Percentiles rank a stretch among this genome's conserved stretches.
These are phyloP conservation scores for Scheffersomyces parashehatae DNA, from an alignment of 1,139 yeast species.

Conservation along the genomic window DNA sequence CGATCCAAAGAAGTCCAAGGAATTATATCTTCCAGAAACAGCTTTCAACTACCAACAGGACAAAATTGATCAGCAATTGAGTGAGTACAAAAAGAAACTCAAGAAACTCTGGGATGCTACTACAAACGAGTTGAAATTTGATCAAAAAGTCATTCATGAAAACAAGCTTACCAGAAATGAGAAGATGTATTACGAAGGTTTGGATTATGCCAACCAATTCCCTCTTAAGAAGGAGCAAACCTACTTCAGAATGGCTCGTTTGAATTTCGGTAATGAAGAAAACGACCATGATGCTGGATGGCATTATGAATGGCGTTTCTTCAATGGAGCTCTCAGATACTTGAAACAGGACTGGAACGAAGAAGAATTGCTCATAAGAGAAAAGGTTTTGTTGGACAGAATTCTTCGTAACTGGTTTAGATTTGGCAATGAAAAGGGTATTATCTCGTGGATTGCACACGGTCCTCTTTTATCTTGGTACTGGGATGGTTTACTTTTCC, in stretches of 20 bases:
- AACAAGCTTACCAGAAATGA: slow-evolving; percentile 18
- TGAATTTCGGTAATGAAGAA: slow-evolving; percentile 6
- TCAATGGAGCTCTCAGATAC: slow-evolving; percentile 29
- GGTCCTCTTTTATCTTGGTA: slow-evolving; percentile 38
- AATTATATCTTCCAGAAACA: slow-evolving; percentile 11
- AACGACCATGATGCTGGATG: slow-evolving; percentile 15
- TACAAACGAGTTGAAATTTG: slow-evolving; percentile 1
- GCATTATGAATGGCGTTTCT: slow-evolving; percentile 43
- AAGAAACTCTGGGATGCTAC: slow-evolving; percentile 2
- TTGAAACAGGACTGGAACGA: slow-evolving; percentile 20
- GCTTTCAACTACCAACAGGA: slow-evolving; percentile 18
- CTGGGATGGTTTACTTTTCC: slow-evolving; percentile 37
- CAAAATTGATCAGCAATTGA: slow-evolving; percentile 13
- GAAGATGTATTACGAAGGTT: slow-evolving; percentile 24
- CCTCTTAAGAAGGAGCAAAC: slow-evolving; percentile 24
- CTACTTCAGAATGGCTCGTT: slow-evolving; percentile 11
- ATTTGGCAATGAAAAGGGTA: slow-evolving; percentile 34
- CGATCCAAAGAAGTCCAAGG: slow-evolving; percentile 12
- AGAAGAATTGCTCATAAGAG: slow-evolving; percentile 19
- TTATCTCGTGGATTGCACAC: slow-evolving; percentile 40
- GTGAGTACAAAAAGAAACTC: slow-evolving; percentile 7
- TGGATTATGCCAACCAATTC: slow-evolving; percentile 20
- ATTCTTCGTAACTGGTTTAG: slow-evolving; percentile 31
- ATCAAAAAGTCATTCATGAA: slow-evolving; percentile 9
- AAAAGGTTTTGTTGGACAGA: slow-evolving; percentile 20